Evolutionary conservation across 2,329 filamentous ascomycete species (phyloP), one percentile per base, ranked within the genome.

Genomic region (Colletotrichum agaves): DNA sequence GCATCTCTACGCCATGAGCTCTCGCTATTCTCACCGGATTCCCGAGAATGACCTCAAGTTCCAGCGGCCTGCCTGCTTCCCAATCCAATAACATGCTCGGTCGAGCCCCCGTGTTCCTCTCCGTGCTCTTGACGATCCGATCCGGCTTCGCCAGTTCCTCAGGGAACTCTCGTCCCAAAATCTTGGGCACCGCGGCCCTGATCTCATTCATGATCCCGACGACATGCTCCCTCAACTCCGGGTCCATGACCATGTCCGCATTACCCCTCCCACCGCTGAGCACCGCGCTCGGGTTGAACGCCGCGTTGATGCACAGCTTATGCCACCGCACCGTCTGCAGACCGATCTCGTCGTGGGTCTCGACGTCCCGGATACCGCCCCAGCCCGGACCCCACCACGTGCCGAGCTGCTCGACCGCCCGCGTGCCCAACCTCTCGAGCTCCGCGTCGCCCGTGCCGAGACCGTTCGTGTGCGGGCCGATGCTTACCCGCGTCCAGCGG

Each of bases 271-370:
- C 89, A 12, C 89, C 88, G 1, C 86, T 87, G 0, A 93, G 83
- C 7, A 93, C 90, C 2, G 90, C 88, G 1, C 88, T 90, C 0
- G 91, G 90, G 78, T 93, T 93, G 85, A 93, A 91, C 58, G 89
- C 87, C 0, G 90, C 89, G 76, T 93, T 93, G 81, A 93, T 92
- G 73, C 89, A 90, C 69, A 93, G 87, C 77, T 93, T 93, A 77
- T 93, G 90, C 91, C 91, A 93, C 23, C 91, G 84, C 17, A 93
- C 86, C 46, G 88, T 85, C 77, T 93, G 91, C 50, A 93, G 81
- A 67, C 88, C 90, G 35, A 88, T 80, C 76, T 92, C 89, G 52
- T 87, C 84, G 72, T 90, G 88, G 7, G 85, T 80, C 69, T 89
- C 86, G 5, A 89, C 88, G 76, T 93, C 91, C 66, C 84, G 84